These are phyloP conservation scores for Paramecium caudatum DNA, from an alignment of 73 alveolate genomes.

Conservation along the genomic window DNA sequence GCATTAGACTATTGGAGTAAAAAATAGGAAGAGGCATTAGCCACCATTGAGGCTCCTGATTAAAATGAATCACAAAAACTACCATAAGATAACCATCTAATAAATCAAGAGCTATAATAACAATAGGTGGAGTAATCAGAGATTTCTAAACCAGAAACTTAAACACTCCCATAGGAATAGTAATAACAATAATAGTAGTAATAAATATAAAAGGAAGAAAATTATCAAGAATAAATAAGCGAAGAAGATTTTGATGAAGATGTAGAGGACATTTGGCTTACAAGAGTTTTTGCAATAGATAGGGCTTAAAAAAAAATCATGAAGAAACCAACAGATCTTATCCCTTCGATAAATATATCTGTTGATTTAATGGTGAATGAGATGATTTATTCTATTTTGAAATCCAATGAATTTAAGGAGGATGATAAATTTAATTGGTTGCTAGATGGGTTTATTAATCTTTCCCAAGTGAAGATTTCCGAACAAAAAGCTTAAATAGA, in stretches of 20 bases:
- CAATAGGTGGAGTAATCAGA: no score
- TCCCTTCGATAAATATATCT: background rate
- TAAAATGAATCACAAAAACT: no score
- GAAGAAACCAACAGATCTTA: background rate
- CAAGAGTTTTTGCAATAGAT: background rate
- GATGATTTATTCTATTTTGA: background rate
- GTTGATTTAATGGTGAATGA: background rate
- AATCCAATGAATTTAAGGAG: background rate
- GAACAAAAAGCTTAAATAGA: background rate
- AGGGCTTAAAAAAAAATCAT: background rate
- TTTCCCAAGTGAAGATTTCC: background rate
- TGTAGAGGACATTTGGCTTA: conserved; percentile 28
- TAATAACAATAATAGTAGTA: background rate
- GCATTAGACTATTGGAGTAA: background rate
- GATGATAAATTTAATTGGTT: background rate
- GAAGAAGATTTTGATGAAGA: background rate
- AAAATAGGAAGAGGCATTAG: background rate
- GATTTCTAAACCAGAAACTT: no score
- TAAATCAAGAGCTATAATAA: no score
- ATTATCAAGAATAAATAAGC: background rate
- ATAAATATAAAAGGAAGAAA: background rate
- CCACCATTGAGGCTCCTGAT: background rate
- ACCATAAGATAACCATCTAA: no score
- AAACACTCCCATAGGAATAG: background rate
- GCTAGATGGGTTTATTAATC: background rate